These are phyloP conservation scores for Tribonema minus DNA, from an alignment of 108 stramenopile species.

Conservation along the genomic window DNA sequence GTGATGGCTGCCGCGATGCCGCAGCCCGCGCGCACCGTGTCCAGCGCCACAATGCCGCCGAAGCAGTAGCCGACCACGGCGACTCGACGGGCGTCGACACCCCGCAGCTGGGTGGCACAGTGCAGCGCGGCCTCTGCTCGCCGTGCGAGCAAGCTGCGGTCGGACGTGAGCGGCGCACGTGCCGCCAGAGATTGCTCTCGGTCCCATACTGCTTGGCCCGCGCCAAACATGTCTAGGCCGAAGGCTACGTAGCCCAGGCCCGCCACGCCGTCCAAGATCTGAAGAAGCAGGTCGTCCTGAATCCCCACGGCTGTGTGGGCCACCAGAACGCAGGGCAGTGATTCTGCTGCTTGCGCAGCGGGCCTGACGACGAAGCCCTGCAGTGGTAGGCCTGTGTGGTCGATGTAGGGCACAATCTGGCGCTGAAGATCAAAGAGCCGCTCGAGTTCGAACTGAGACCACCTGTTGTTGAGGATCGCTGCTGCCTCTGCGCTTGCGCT, in stretches of 20 bases:
- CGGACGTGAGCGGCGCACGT: slow-evolving; percentile 17
- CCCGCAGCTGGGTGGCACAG: neutral
- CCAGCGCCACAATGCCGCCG: slow-evolving; percentile 29
- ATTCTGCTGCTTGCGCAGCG: too few species aligned
- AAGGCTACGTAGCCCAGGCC: slow-evolving; percentile 35
- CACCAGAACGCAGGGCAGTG: slow-evolving; percentile 25
- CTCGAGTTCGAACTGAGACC: too few species aligned
- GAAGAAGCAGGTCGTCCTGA: slow-evolving; percentile 34
- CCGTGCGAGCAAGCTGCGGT: slow-evolving; percentile 5
- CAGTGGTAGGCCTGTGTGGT: too few species aligned
- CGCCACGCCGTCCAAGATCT: slow-evolving; percentile 28
- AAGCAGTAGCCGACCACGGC: slow-evolving; percentile 44
- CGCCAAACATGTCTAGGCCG: slow-evolving; percentile 39
- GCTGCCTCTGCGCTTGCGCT: too few species aligned
- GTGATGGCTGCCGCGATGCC: slow-evolving; percentile 10
- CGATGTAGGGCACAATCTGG: too few species aligned
- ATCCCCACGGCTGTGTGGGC: slow-evolving; percentile 43
- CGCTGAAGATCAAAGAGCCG: too few species aligned
- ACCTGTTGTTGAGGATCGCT: too few species aligned
- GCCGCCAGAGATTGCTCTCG: slow-evolving; percentile 23
- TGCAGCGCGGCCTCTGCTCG: slow-evolving; percentile 18
- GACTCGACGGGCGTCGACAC: slow-evolving; percentile 2
- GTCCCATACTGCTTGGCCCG: slow-evolving; percentile 34
- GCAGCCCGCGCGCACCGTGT: neutral
- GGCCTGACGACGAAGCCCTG: neutral